phyloP scores from a whole-genome alignment of 345 rosid species.

The Bruguiera sexangula region DNA sequence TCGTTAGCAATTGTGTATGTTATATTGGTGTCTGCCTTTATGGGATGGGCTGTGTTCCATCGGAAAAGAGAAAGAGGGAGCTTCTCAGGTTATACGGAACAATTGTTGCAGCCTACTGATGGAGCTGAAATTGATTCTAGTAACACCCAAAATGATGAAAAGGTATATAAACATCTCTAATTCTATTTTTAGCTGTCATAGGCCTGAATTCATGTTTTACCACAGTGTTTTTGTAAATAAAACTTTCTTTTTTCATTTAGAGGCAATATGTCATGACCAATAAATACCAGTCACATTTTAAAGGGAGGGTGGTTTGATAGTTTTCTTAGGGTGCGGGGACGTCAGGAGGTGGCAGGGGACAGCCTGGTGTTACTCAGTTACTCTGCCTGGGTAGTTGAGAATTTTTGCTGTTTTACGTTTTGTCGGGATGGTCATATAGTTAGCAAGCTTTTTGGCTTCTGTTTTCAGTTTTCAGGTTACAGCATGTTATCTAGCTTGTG shows the following conservation, averaged over 20 bases:
- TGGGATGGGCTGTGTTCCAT: constrained; percentile 22
- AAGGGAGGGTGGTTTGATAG: no score
- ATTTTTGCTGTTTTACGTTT: no score
- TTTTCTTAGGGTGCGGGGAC: no score
- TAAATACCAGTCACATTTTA: no score
- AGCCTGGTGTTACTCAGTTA: no score
- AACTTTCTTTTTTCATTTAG: no score
- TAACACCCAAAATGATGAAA: constrained; percentile 31
- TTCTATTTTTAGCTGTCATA: neutral
- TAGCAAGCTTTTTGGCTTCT: no score
- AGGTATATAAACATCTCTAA: constrained; percentile 33
- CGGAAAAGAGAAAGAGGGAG: constrained; percentile 18
- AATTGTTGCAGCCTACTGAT: constrained; percentile 43
- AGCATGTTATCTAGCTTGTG: neutral
- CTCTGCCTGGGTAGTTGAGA: no score
- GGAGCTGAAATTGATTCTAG: constrained; percentile 42
- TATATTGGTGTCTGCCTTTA: constrained; percentile 15
- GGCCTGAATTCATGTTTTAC: neutral
- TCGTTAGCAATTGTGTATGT: constrained; percentile 19
- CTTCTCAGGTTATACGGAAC: constrained; percentile 40
- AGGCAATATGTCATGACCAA: no score
- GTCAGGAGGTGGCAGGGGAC: no score
- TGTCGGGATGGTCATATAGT: no score
- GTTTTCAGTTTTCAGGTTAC: neutral
- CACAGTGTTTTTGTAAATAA: neutral